A percentile compares a stretch with the other conserved stretches of the same genome.
phyloP scores from a whole-genome alignment of 768 basidiomycete species.

The Pleurotus tuoliensis region DNA sequence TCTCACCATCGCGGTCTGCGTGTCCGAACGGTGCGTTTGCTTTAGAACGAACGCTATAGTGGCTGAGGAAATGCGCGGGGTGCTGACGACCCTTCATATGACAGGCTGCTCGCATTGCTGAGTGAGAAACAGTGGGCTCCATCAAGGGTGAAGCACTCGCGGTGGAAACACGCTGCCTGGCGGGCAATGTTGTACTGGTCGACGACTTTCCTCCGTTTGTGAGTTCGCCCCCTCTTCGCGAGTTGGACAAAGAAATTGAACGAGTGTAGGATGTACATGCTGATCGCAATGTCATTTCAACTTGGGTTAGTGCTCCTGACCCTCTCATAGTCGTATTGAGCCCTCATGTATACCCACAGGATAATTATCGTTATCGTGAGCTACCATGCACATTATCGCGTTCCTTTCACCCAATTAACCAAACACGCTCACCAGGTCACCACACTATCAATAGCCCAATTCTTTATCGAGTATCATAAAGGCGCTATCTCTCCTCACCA shows the following conservation, averaged over 20 bases:
- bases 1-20: constrained; percentile 45
- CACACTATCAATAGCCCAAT: constrained; percentile 54
- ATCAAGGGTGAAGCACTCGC: constrained; percentile 36
- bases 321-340: background rate
- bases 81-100: background rate
- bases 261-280: constrained; percentile 61
- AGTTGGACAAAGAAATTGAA: too few relatives aligned
- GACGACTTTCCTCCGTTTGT: constrained; percentile 62
- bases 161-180: constrained; percentile 47
- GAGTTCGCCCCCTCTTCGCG: constrained; percentile 19
- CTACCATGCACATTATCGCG: background rate
- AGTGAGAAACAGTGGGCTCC: constrained; percentile 45
- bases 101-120: constrained; percentile 47
- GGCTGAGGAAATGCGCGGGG: too few relatives aligned
- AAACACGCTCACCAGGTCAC: constrained; percentile 37
- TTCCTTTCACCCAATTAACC: constrained; percentile 1
- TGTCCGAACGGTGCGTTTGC: constrained; percentile 50
- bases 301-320: constrained; percentile 46
- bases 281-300: constrained; percentile 69
- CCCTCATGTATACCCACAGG: constrained; percentile 20
- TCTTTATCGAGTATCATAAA: constrained; percentile 42
- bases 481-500: background rate
- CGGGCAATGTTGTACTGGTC: constrained; percentile 50
- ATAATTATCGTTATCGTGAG: constrained; percentile 49
- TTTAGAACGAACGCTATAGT: too few relatives aligned